These are phyloP conservation scores for Aureobasidium sp. DNA, from an alignment of 2,329 filamentous ascomycete genomes.

Conservation along the genomic window DNA sequence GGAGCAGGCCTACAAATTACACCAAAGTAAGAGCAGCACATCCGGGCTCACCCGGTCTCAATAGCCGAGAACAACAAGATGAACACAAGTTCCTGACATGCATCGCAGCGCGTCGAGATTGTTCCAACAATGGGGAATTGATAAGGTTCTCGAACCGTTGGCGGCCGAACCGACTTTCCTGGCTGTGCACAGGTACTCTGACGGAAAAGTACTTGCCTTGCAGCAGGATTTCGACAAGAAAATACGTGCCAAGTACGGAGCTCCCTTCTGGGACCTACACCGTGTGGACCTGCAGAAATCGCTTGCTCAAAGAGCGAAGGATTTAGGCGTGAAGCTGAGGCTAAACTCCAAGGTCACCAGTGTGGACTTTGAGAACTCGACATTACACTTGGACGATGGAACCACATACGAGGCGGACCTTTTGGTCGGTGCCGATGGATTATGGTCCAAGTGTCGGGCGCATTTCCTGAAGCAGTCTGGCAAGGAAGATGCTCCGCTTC, in stretches of 20 bases:
- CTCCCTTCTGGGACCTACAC: slow-evolving; percentile 55
- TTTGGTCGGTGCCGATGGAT: slow-evolving; percentile 56
- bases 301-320: slow-evolving; percentile 44
- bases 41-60: slow-evolving; percentile 17
- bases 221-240: slow-evolving; percentile 48
- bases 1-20: slow-evolving; percentile 50
- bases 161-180: slow-evolving; percentile 42
- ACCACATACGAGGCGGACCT: slow-evolving; percentile 44
- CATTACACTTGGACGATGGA: slow-evolving; percentile 36
- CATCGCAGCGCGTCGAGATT: slow-evolving; percentile 39
- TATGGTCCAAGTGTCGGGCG: slow-evolving; percentile 54
- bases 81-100: neutral
- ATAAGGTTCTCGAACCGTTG: slow-evolving; percentile 33
- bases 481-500: slow-evolving; percentile 40
- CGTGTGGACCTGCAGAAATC: slow-evolving; percentile 54
- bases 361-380: slow-evolving; percentile 43
- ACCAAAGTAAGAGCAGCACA: slow-evolving; percentile 29
- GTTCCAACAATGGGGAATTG: slow-evolving; percentile 45
- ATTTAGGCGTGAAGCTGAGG: slow-evolving; percentile 47
- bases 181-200: slow-evolving; percentile 48
- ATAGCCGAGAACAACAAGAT: neutral
- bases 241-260: slow-evolving; percentile 48
- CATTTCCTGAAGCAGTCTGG: slow-evolving; percentile 38
- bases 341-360: slow-evolving; percentile 42
- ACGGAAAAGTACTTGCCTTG: slow-evolving; percentile 40